A percentile compares a stretch with the other conserved stretches of the same genome.
Conservation (phyloP, 169 alveolate species). For the Fabrea salina region DNA sequence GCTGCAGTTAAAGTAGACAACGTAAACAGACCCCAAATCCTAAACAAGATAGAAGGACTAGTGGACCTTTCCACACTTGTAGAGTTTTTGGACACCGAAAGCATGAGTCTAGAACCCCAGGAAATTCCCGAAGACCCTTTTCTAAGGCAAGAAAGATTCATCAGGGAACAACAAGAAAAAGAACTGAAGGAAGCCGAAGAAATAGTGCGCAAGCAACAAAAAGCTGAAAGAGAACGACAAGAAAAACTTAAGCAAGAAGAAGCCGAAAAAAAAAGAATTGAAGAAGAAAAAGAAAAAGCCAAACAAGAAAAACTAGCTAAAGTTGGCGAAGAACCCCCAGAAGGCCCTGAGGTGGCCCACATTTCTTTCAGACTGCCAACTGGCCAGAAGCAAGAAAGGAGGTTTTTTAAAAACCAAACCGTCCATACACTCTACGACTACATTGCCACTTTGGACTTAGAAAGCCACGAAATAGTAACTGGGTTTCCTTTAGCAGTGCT, state of each 20-base stretch:
- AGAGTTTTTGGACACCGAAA: not conserved
- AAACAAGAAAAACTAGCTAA: not conserved
- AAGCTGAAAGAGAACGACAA: not conserved
- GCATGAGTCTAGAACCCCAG: not conserved
- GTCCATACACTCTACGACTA: not conserved
- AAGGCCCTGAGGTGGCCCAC: not conserved
- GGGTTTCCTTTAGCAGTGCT: conserved; percentile 15
- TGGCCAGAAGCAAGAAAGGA: conserved; percentile 26
- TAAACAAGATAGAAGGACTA: not conserved
- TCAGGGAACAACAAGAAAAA: conserved; percentile 10
- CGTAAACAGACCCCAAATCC: conserved; percentile 13
- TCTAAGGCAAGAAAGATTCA: not conserved
- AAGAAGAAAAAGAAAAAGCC: not conserved
- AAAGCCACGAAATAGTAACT: not conserved
- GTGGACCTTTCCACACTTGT: not conserved
- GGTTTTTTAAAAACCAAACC: not conserved
- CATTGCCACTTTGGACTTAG: conserved; percentile 1
- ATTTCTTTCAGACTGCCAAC: not conserved
- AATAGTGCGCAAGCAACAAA: not conserved
- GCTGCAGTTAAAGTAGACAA: not conserved
- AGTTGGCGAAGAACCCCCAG: conserved; percentile 10
- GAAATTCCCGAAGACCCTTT: not conserved
- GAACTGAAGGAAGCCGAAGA: conserved; percentile 32
- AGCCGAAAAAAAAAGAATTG: not conserved
- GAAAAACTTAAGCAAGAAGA: not conserved